Base-by-base conservation (phyloP, 768 basidiomycete species). In the Boletus coccyginus region DNA sequence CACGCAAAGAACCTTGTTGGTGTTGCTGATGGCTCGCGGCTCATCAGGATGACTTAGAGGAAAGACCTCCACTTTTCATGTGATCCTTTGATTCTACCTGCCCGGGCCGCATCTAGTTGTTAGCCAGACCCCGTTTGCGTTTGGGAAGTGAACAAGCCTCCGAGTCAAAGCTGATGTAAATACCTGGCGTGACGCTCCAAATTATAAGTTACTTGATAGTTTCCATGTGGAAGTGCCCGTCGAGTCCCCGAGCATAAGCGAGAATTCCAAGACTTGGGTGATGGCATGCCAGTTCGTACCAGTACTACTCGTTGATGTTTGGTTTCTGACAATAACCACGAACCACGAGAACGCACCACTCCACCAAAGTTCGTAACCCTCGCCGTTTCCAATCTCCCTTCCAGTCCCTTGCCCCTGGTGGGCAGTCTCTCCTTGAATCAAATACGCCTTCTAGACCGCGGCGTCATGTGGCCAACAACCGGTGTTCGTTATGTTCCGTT, bases 11-110 rank as follows among this genome's bases (percentile, higher is more conserved):
- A 65, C 51, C 67, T 84, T 7, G 74, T 70, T 9, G 88, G 84
- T 5, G 62, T 90, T 19, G 88, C 79, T 7, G 89, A 92, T 60
- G 87, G 87, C 11, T 82, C 78, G 52, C 86, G 83, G 66, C 89
- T 94, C 8, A 71, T 93, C 58, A 85, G 80, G 72, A 87, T 88
- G 85, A 70, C 69, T 32, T 81, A 66, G 53, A 45, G 9, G 32
- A 50, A 31, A 14, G 21, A 42, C 11, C 5, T 27, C 24, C 12
- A 14, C 16, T 47, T 33, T 41, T 35, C 16, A 17, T 33, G 12
- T 10, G 17, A 36, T n/a, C 27, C 29, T 45, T 21, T 29, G 24
- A 7, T 7, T 43, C 40, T 33, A n/a, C 38, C 27, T 52, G 21
- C 21, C 41, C 33, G 40, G 21, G 21, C n/a, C n/a, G n/a, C 35